phyloP scores from a whole-genome alignment of 768 basidiomycete species.

The Lactarius hengduanensis region DNA sequence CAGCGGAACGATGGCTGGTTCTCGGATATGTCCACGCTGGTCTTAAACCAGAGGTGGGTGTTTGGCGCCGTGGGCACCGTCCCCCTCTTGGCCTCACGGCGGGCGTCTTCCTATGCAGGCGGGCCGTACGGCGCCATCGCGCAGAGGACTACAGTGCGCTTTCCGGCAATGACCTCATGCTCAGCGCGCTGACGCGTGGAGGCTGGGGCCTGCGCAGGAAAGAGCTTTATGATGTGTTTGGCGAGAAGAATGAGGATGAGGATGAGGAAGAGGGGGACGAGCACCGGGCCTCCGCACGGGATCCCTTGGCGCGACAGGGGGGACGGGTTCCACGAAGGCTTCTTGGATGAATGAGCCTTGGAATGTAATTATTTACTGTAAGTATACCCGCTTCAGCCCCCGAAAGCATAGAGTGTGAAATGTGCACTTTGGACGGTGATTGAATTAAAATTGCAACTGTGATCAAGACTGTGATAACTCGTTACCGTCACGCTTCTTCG shows the following conservation, averaged over 20 bases:
- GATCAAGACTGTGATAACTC: too few species aligned
- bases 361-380: not conserved
- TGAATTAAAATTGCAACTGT: too few species aligned
- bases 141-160: slow-evolving; percentile 48
- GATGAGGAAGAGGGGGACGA: too few species aligned
- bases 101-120: slow-evolving; percentile 78
- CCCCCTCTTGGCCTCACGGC: slow-evolving; percentile 65
- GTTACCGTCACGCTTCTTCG: too few species aligned
- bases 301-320: slow-evolving; percentile 39
- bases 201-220: slow-evolving; percentile 37
- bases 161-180: too few species aligned
- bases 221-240: too few species aligned
- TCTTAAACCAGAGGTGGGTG: slow-evolving; percentile 83
- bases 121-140: slow-evolving; percentile 46
- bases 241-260: too few species aligned
- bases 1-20: slow-evolving; percentile 58
- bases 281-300: too few species aligned
- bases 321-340: slow-evolving; percentile 71
- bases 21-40: slow-evolving; percentile 68
- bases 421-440: too few species aligned
- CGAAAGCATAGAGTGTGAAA: too few species aligned
- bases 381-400: too few species aligned
- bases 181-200: too few species aligned
- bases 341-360: slow-evolving; percentile 59
- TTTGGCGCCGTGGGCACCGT: slow-evolving; percentile 81